These are phyloP conservation scores for Cercophora scortea DNA, from an alignment of 495 filamentous ascomycete species.

Conservation along the genomic window DNA sequence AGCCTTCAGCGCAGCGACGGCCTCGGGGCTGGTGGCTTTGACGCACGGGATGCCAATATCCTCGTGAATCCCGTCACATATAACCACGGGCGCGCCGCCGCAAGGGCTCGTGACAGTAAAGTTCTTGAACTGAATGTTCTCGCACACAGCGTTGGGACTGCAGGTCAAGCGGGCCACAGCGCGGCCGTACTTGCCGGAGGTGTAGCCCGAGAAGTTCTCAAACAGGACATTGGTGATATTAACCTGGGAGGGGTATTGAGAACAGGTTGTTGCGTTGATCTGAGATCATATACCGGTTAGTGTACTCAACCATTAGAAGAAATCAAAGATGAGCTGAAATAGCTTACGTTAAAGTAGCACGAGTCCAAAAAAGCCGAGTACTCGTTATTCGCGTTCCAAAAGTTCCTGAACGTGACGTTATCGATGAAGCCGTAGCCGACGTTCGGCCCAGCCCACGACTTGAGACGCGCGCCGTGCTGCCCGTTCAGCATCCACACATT, in stretches of 20 bases:
- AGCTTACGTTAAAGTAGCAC: constrained; percentile 50
- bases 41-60: constrained; percentile 42
- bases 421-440: constrained; percentile 51
- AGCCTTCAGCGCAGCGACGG: constrained; percentile 14
- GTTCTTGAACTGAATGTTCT: constrained; percentile 40
- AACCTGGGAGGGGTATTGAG: constrained; percentile 41
- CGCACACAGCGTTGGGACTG: constrained; percentile 43
- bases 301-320: neutral
- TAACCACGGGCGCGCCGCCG: constrained; percentile 35
- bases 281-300: neutral
- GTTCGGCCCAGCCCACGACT: constrained; percentile 45
- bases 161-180: constrained; percentile 45
- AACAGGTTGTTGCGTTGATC: constrained; percentile 33
- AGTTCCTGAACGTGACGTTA: constrained; percentile 52
- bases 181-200: constrained; percentile 40
- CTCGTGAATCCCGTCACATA: constrained; percentile 46
- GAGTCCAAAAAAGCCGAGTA: constrained; percentile 46
- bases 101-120: constrained; percentile 44
- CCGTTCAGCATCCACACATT: constrained; percentile 50
- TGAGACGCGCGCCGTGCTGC: constrained; percentile 48
- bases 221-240: constrained; percentile 49
- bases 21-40: constrained; percentile 19
- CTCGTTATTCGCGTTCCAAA: constrained; percentile 48
- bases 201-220: constrained; percentile 47
- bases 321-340: neutral